Evolutionary conservation across 306 rosid genomes (phyloP).

Genomic region (Acacia crassicarpa): DNA sequence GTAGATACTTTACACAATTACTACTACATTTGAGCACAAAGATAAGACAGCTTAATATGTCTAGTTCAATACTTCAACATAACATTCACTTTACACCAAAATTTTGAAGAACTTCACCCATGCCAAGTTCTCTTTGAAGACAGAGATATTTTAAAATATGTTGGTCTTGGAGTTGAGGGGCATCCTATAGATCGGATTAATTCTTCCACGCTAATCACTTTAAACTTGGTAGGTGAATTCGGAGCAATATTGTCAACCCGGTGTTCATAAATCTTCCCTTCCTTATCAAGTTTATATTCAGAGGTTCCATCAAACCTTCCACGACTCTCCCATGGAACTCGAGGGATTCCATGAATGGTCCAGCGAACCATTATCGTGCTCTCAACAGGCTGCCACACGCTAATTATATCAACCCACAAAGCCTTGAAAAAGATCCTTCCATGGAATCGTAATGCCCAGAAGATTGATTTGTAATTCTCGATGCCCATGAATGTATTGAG

Average conservation of each 20-base stretch:
- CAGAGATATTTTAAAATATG: conserved; percentile 62
- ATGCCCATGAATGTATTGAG: conserved; percentile 75
- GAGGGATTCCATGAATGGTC: conserved; percentile 85
- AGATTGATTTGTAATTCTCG: conserved; percentile 77
- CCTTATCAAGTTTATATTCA: conserved; percentile 78
- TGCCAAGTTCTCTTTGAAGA: conserved; percentile 41
- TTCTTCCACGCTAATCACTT: conserved; percentile 57
- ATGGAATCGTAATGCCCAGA: conserved; percentile 79
- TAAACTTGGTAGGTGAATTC: conserved; percentile 69
- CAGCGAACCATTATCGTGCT: conserved; percentile 81
- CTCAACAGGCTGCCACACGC: conserved; percentile 84
- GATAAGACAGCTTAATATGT: not conserved
- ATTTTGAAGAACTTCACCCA: conserved; percentile 33
- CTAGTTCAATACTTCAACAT: not conserved
- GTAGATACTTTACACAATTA: not conserved
- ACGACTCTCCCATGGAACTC: conserved; percentile 84
- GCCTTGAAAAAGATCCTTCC: conserved; percentile 80
- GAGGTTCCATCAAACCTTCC: conserved; percentile 93
- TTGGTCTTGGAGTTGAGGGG: conserved; percentile 82
- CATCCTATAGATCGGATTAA: conserved; percentile 67
- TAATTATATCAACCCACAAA: conserved; percentile 69
- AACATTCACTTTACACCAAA: conserved; percentile 52
- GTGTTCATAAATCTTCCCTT: conserved; percentile 88
- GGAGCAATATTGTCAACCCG: conserved; percentile 66
- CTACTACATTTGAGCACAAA: not conserved